These are phyloP conservation scores for Nicotiana paniculata DNA, from an alignment of 257 asterid genomes.

Conservation along the genomic window DNA sequence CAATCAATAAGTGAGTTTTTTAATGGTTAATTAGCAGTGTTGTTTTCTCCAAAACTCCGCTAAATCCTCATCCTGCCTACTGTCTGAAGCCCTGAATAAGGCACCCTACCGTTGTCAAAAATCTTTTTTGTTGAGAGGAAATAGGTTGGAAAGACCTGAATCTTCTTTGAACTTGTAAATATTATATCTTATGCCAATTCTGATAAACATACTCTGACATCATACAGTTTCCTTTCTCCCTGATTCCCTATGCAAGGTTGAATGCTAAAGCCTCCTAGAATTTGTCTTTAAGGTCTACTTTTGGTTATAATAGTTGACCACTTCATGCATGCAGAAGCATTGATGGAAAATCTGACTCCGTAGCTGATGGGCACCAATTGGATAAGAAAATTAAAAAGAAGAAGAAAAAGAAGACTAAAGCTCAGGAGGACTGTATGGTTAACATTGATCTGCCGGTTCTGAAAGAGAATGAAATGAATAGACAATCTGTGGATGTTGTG, in stretches of 20 bases:
- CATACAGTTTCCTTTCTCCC: background rate
- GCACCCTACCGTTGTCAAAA: background rate
- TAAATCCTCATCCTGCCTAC: background rate
- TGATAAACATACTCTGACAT: background rate
- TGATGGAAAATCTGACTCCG: slow-evolving; percentile 17
- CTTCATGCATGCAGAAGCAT: slow-evolving; percentile 21
- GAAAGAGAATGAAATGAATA: slow-evolving; percentile 24
- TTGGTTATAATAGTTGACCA: background rate
- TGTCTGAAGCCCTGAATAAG: background rate
- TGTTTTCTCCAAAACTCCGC: background rate
- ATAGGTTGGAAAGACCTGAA: background rate
- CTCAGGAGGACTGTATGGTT: slow-evolving; percentile 13
- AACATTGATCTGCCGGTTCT: slow-evolving; percentile 10
- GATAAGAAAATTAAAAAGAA: slow-evolving; percentile 39
- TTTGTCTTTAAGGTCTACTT: background rate
- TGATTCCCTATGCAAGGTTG: background rate
- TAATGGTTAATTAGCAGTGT: background rate
- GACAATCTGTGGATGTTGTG: slow-evolving; percentile 15
- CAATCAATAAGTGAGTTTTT: slow-evolving; percentile 41
- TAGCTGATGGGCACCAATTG: slow-evolving; percentile 26
- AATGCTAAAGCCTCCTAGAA: background rate
- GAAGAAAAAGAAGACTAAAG: slow-evolving; percentile 39
- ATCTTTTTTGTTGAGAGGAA: background rate
- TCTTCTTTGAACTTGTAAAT: background rate
- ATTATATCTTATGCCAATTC: slow-evolving; percentile 4